Base-by-base conservation (phyloP, 163 green algal genomes). In the Chlorella variabilis region DNA sequence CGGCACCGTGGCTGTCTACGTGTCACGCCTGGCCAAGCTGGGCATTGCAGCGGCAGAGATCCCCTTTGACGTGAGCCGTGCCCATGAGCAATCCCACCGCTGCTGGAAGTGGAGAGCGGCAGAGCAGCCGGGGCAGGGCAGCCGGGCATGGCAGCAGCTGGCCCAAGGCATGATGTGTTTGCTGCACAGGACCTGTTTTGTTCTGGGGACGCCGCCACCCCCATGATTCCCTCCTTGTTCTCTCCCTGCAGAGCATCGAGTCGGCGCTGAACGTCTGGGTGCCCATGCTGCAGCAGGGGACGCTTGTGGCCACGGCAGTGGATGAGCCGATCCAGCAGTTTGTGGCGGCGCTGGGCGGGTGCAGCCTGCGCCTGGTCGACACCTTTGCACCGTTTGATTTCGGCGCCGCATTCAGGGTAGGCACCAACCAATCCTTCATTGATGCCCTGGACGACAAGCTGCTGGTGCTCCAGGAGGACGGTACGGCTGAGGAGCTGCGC, bases 271-370 rank as follows among this genome's bases (percentile, higher is more conserved):
- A 45, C 6, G 34, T n/a, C 29, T 71, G 63, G 63, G 7, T 71
- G 25, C 63, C 63, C 34, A 48, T 49, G 63, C 63, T 71, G 3
- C 33, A 15, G 63, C 21, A 33, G 4, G 63, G 63, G 20, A 41
- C 48, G 17, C 63, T 71, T 18, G 63, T 71, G 34, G 63, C 63
- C 34, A 71, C 63, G 2, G 63, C 34, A 13, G n/a, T 71, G 18
- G 63, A 71, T 11, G 63, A 71, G 34, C 63, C 63, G 13, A 17
- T 71, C 31, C 63, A 71, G 63, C 34, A 71, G 34, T 71, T 49
- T 33, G 34, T 71, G 63, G 63, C 63, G 3, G 34, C 34, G 3
- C 34, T 48, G 34, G 33, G n/a, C 9, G 33, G 34, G 17, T 71
- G 63, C 34, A 33, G 11, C 34, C 38, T 71, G 29, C 27, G 38